Base-by-base conservation (phyloP, 176 grass and related monocot species). In the Paspalum notatum region DNA sequence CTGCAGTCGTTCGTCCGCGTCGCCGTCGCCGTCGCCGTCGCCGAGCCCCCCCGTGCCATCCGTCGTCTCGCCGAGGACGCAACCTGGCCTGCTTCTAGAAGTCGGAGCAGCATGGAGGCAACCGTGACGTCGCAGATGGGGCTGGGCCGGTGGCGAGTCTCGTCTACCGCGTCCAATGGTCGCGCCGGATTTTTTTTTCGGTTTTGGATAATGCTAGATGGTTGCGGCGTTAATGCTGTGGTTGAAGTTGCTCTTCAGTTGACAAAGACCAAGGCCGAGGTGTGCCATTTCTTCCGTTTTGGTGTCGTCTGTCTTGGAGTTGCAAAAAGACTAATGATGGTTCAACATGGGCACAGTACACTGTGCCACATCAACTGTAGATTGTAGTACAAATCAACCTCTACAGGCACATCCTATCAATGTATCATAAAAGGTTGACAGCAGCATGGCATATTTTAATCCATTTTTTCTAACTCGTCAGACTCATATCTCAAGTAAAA, bases 71-170 rank as follows among this genome's bases (percentile, higher is more conserved):
- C 25, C n/a, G 66, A 69, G 60, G 26, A 62, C 26, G 59, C 59
- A 62, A 62, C 9, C 1, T 68, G 66, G 66, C 66, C 66, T 47
- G 25, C 43, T 62, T 62, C 59, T 48, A 48, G 66, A 68, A 68
- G 66, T 12, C 66, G 20, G 20, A 12, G 20, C 40, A 41, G 39
- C 62, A 65, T 5, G 62, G 39, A 10, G 18, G 27, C 14, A 64
- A 64, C 15, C 12, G 9, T 7, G 15, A 4, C 32, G 62, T 39
- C 32, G 6, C 32, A 13, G 39, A 66, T 20, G 4, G 55, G 4
- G 55, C 4, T 25, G 22, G 1, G 63, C 63, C 38, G 41, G 65
- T 68, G 41, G 5, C 41, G 21, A 5, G 65, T 68, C 65, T 22
- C 63, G 63, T 43, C 39, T 45, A 68, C 40, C n/a, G n/a, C 10